Percentiles rank a stretch among this genome's conserved stretches.
Conservation (phyloP, 192 early-diverging fungal genomes). For the Coemansia javaensis region DNA sequence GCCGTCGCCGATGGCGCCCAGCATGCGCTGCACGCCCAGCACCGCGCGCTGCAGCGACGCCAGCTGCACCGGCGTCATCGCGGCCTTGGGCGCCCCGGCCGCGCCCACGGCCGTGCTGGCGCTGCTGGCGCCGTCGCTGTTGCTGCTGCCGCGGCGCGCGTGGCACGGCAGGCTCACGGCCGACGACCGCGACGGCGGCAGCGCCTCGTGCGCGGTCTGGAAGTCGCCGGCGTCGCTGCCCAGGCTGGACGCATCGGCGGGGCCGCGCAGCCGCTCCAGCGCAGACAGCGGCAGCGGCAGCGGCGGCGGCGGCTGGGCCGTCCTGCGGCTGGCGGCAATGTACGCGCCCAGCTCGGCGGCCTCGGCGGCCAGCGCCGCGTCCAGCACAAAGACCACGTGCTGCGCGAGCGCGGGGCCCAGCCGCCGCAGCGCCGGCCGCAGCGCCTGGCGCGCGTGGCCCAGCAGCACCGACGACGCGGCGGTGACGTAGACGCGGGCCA, state of each 20-base stretch:
- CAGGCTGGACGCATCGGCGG: constrained; percentile 2
- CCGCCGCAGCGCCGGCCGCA: constrained; percentile 14
- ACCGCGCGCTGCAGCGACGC: constrained; percentile 46
- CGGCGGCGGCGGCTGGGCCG: neutral
- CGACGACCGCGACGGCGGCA: neutral
- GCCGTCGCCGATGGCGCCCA: constrained; percentile 40
- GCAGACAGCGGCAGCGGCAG: neutral
- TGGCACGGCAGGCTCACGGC: neutral
- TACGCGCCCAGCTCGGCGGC: neutral
- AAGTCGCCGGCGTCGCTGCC: constrained; percentile 29
- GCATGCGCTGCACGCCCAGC: constrained; percentile 44
- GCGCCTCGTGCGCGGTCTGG: constrained; percentile 15
- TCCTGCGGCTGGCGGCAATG: neutral
- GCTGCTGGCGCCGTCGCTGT: neutral
- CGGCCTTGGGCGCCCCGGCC: neutral
- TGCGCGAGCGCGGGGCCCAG: neutral
- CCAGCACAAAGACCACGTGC: constrained; percentile 11
- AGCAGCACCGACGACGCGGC: constrained; percentile 37
- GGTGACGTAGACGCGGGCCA: constrained; percentile 31
- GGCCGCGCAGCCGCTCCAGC: constrained; percentile 4
- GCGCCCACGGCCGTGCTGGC: neutral
- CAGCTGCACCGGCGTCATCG: constrained; percentile 31
- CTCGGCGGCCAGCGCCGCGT: constrained; percentile 1
- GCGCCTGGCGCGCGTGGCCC: constrained; percentile 28
- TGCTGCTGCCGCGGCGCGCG: no score